These are phyloP conservation scores for Rhodotorula babjevae DNA, from an alignment of 768 basidiomycete species.

Conservation along the genomic window DNA sequence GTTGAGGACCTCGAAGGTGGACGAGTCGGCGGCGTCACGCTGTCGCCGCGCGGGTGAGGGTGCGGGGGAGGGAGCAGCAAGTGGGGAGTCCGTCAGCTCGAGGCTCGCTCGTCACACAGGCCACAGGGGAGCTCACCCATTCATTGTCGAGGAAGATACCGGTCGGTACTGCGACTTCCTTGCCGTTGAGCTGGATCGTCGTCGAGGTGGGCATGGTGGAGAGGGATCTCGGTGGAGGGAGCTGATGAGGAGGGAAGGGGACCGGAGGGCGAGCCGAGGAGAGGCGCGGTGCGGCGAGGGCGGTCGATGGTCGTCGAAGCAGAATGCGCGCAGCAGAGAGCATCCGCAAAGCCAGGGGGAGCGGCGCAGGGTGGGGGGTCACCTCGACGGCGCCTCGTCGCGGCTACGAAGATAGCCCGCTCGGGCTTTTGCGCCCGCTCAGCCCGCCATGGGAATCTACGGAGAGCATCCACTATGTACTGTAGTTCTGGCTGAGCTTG, in stretches of 20 bases:
- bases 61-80: no score
- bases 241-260: neutral
- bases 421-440: no score
- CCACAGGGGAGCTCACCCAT: conserved; percentile 54
- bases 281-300: neutral
- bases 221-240: neutral
- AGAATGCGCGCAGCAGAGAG: no score
- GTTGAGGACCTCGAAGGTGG: conserved; percentile 55
- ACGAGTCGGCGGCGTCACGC: conserved; percentile 12
- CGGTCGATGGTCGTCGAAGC: no score
- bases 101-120: neutral
- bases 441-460: no score
- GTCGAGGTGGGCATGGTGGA: conserved; percentile 18
- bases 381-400: no score
- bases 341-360: no score
- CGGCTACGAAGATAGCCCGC: no score
- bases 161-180: conserved; percentile 55
- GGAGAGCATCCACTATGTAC: no score
- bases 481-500: no score
- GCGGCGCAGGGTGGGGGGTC: no score
- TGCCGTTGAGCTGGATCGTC: conserved; percentile 11
- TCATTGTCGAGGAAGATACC: conserved; percentile 90
- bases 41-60: neutral
- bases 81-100: neutral
- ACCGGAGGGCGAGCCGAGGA: no score